Evolutionary conservation across 2,329 filamentous ascomycete species (phyloP), one percentile per base, ranked within the genome.

Genomic region (Emergomyces pasteurianus): DNA sequence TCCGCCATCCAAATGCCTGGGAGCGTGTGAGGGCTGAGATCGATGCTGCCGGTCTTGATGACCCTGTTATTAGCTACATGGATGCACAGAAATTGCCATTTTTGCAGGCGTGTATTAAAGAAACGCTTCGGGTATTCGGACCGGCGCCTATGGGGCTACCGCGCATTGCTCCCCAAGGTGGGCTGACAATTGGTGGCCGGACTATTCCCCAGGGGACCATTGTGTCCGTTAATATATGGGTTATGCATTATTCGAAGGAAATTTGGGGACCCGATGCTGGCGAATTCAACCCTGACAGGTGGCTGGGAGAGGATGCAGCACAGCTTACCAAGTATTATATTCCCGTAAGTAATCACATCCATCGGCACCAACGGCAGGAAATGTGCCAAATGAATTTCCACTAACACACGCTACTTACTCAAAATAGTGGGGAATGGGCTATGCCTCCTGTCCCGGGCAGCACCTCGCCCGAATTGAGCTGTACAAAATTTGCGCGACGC

Each of bases 91-190:
- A 70, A 34, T 58, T 75, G 55, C 70, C 70, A 0, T 72, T 70
- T 53, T 67, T 75, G 4, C 71, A 75, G 55, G 72, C 73, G 54
- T 73, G 71, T 64, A 65, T 73, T 56, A 76, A 76, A 63, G 75
- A 78, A 61, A 68, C 73, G 6, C 68, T 71, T 40, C 71, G 74
- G 0, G 65, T 74, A 23, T 71, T 75, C 58, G 65, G 71, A 0
- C 67, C 68, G 4, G 68, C 72, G 2, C 65, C 65, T 0, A 69
- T 70, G 46, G 70, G 69, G 10, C 67, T 73, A 34, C 65, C 67
- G 0, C 69, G 72, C 2, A 66, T 73, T 7, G 70, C 64, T 0
- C 72, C 70, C 0, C 56, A 64, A 16, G 70, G 66, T 26, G 72
- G 73, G 1, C 60, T 75, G 6, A 72, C 68, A 0, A 67, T 76